Evolutionary conservation across 208 protist species (phyloP), one percentile per base, ranked within the genome.

Genomic region (Acanthamoeba divionensis): DNA sequence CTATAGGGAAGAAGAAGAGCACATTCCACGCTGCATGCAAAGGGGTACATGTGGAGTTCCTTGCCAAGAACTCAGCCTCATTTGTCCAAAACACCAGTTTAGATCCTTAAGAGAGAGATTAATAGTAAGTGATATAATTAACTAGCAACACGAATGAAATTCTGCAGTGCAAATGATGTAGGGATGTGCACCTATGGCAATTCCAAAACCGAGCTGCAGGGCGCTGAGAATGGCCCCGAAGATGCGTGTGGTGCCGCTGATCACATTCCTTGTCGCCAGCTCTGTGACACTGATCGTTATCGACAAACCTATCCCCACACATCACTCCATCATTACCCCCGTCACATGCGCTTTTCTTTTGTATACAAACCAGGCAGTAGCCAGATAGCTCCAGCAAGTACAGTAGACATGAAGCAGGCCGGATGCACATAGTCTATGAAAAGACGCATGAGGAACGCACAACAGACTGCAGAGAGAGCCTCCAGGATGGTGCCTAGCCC

Each of bases 181-280:
- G 55, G 24, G 21, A 33, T 24, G 41, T 1, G 10, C 10, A 83
- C 73, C 73, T 0, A 83, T 10, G 0, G 45, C 33, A 29, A 83
- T 83, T 5, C 73, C 73, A 8, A 83, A 83, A 54, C 73, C 73
- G 12, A 83, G 48, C 73, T 83, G 73, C 21, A 83, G 73, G 5
- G 73, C 33, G n/a, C 26, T 62, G 21, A 62, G 36, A 15, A 83
- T 83, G 73, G 47, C 18, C 9, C 50, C 57, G 31, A 83, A 83
- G 48, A 83, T 83, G 29, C 73, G 73, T 2, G 73, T 83, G 24
- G 73, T 83, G 41, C 73, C 73, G 13, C 50, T 65, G 15, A 83
- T 83, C 73, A 83, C 63, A 18, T 83, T 83, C 15, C 73, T 54
- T 33, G 73, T 83, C 6, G 73, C 73, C 5, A 83, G 73, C 48